Conservation (phyloP, 768 basidiomycete genomes). For the Tricholomella constricta region DNA sequence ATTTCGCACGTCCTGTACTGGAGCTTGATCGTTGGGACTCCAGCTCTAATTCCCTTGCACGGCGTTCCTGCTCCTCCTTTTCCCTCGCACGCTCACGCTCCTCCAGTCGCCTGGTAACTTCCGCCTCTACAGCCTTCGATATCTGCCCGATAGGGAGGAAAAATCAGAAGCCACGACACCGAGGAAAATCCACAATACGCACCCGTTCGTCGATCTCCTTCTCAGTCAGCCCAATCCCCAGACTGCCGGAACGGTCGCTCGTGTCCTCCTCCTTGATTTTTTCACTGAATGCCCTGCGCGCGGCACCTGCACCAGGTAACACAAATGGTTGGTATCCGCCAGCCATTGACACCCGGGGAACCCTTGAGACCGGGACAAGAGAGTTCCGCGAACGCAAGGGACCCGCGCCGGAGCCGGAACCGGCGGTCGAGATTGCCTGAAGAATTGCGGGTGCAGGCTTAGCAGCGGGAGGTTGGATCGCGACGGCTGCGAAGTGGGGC, state of each 20-base stretch:
- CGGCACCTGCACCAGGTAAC: conserved; percentile 25
- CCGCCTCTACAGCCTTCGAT: conserved; percentile 70
- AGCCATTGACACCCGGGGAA: conserved; percentile 36
- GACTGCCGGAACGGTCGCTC: conserved; percentile 33
- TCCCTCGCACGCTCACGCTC: conserved; percentile 45
- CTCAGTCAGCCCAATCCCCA: conserved; percentile 53
- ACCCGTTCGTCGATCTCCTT: conserved; percentile 78
- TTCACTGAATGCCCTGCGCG: conserved; percentile 22
- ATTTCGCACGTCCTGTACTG: conserved; percentile 27
- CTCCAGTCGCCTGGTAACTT: conserved; percentile 68
- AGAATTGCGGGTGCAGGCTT: conserved; percentile 49
- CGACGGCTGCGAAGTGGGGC: conserved; percentile 63
- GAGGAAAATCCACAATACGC: conserved; percentile 19
- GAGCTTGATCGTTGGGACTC: conserved; percentile 21
- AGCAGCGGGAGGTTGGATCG: conserved; percentile 44
- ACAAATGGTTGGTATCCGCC: conserved; percentile 42
- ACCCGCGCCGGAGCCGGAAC: conserved; percentile 26
- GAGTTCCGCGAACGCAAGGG: conserved; percentile 33
- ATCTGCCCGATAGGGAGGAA: conserved; percentile 45
- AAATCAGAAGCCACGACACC: not conserved
- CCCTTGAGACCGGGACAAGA: conserved; percentile 38
- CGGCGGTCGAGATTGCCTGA: conserved; percentile 40
- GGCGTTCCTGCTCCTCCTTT: conserved; percentile 38
- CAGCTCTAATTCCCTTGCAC: conserved; percentile 33
- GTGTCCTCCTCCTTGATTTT: conserved; percentile 27